Percentiles rank a stretch among this genome's conserved stretches.
Evolutionary conservation across 305 asterid genomes (phyloP).

Genomic region (Fraxinus platypoda): DNA sequence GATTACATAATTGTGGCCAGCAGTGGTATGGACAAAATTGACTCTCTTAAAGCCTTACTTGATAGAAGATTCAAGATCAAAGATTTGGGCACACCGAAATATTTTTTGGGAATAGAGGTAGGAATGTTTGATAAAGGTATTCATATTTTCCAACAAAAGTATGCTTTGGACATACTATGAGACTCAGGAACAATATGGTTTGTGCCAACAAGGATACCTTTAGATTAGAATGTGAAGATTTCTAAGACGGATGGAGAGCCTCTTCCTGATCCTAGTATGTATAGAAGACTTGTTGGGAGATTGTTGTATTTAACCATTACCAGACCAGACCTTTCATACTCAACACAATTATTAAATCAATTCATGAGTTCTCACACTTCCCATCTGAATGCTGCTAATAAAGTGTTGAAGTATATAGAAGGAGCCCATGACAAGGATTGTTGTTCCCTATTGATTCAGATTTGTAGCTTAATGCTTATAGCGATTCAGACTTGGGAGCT

Average conservation of each 20-base stretch:
- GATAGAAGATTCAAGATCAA: not conserved
- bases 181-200: not conserved
- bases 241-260: not conserved
- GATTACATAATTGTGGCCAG: not conserved
- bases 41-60: not conserved
- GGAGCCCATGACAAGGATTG: not conserved
- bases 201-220: not conserved
- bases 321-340: not conserved
- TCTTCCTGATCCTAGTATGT: not conserved
- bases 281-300: not conserved
- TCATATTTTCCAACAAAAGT: not conserved
- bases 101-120: not conserved
- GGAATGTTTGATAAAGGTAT: too few species aligned
- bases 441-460: too few species aligned
- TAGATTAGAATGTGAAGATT: not conserved
- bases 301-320: too few species aligned
- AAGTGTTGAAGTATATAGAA: not conserved
- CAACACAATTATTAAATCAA: not conserved
- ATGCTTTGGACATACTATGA: not conserved
- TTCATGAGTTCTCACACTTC: not conserved
- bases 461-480: too few species aligned
- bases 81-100: not conserved
- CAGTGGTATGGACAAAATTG: not conserved
- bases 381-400: not conserved
- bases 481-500: too few species aligned